A percentile compares a stretch with the other conserved stretches of the same genome.
Evolutionary conservation across 2,329 filamentous ascomycete species (phyloP).

Genomic region (Phyllosticta ampelicida): DNA sequence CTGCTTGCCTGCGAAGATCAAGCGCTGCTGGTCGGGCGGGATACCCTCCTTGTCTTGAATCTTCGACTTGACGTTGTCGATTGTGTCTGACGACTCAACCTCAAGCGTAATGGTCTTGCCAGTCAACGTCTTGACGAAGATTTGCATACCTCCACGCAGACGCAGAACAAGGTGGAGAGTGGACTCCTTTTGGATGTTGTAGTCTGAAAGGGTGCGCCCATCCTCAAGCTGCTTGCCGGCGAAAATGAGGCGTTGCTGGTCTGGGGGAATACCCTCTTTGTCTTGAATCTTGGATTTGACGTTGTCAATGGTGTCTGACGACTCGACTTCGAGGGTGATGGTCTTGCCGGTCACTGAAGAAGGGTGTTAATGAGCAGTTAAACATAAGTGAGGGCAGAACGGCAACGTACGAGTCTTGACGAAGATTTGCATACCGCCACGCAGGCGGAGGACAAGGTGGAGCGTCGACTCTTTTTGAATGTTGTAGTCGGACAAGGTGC

Average conservation of each 20-base stretch:
- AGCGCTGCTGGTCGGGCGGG: conserved; percentile 86
- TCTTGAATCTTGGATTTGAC: conserved; percentile 41
- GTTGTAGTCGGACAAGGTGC: conserved; percentile 86
- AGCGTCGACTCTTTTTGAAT: conserved; percentile 77
- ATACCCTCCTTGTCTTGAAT: conserved; percentile 98
- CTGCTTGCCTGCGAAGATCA: conserved; percentile 95
- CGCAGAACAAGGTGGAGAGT: conserved; percentile 67
- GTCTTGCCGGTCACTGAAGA: conserved; percentile 47
- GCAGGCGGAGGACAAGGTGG: conserved; percentile 64
- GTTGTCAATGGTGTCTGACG: conserved; percentile 31
- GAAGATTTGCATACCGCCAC: conserved; percentile 54
- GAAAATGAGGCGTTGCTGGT: conserved; percentile 49
- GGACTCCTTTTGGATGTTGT: conserved; percentile 50
- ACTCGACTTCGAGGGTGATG: conserved; percentile 36
- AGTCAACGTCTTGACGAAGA: conserved; percentile 54
- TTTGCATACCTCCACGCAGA: conserved; percentile 53
- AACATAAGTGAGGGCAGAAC: conserved; percentile 10
- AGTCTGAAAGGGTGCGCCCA: conserved; percentile 44
- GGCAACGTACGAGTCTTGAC: conserved; percentile 41
- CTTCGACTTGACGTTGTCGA: conserved; percentile 94
- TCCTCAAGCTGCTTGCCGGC: conserved; percentile 49
- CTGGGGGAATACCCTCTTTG: conserved; percentile 49
- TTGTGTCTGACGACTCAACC: conserved; percentile 68
- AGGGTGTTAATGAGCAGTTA: conserved; percentile 25
- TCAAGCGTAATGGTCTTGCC: conserved; percentile 57